Percentiles rank a stretch among this genome's conserved stretches.
These are phyloP conservation scores for Fusarium sp. DNA, from an alignment of 2,329 filamentous ascomycete species.

Conservation along the genomic window DNA sequence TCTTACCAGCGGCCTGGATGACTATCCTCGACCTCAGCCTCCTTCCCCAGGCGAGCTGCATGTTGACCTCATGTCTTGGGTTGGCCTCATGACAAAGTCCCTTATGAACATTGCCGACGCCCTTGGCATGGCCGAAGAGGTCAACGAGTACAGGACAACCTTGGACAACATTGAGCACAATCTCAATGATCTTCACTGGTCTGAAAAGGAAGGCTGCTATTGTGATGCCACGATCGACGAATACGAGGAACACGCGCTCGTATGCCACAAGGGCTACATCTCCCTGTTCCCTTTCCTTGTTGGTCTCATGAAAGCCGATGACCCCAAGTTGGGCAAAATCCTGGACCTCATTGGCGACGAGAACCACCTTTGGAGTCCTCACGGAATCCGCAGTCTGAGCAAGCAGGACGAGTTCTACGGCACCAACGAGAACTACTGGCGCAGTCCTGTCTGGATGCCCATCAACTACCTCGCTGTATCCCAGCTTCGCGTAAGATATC, in stretches of 20 bases:
- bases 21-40: conserved; percentile 93
- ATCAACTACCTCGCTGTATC: conserved; percentile 91
- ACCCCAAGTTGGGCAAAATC: conserved; percentile 77
- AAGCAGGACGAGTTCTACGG: conserved; percentile 85
- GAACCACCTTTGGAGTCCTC: conserved; percentile 87
- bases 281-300: conserved; percentile 92
- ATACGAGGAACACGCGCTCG: conserved; percentile 87
- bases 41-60: conserved; percentile 96
- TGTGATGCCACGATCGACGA: conserved; percentile 96
- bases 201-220: conserved; percentile 80
- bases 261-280: conserved; percentile 97
- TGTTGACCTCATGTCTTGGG: conserved; percentile 93
- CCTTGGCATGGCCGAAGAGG: conserved; percentile 82
- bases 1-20: conserved; percentile 92
- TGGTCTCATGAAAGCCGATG: conserved; percentile 79
- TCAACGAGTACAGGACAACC: conserved; percentile 74
- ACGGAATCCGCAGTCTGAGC: conserved; percentile 91
- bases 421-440: conserved; percentile 97
- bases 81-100: conserved; percentile 94
- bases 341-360: conserved; percentile 83
- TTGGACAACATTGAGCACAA: conserved; percentile 84
- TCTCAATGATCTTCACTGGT: conserved; percentile 94
- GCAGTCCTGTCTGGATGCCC: conserved; percentile 93
- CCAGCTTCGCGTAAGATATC: conserved; percentile 76
- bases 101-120: conserved; percentile 81